Evolutionary conservation across 495 filamentous ascomycete species (phyloP).

Genomic region (Aspergillus funiculosus): DNA sequence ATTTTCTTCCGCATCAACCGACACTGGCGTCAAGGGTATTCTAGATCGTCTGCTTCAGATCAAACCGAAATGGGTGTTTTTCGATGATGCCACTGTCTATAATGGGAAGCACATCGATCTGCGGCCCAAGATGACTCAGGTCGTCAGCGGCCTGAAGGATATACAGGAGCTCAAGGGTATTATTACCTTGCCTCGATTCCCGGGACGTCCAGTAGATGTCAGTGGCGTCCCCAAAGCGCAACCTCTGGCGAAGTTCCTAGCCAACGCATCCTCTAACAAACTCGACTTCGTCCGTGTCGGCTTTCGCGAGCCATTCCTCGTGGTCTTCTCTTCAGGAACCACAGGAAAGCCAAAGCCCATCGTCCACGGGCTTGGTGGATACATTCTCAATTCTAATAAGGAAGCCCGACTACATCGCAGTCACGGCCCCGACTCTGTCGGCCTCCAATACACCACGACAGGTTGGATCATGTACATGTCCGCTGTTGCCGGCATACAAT

Average conservation of each 20-base stretch:
- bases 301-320: conserved; percentile 65
- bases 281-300: conserved; percentile 53
- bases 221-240: conserved; percentile 46
- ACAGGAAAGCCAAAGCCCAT: conserved; percentile 73
- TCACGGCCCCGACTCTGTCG: conserved; percentile 40
- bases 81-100: conserved; percentile 73
- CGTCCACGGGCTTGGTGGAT: conserved; percentile 62
- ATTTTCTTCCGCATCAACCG: conserved; percentile 66
- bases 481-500: conserved; percentile 46
- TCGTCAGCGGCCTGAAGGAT: conserved; percentile 54
- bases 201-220: conserved; percentile 50
- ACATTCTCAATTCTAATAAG: conserved; percentile 53
- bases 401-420: conserved; percentile 58
- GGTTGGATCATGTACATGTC: conserved; percentile 85
- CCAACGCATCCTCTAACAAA: conserved; percentile 31
- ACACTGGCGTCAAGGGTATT: conserved; percentile 74
- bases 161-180: conserved; percentile 57
- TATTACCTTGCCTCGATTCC: conserved; percentile 62
- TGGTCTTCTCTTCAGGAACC: conserved; percentile 68
- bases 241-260: conserved; percentile 49
- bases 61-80: conserved; percentile 64
- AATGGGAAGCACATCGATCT: conserved; percentile 72
- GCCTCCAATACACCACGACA: conserved; percentile 57
- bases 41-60: conserved; percentile 68
- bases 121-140: conserved; percentile 61